Evolutionary conservation across 2,329 filamentous ascomycete species (phyloP), one percentile per base, ranked within the genome.

Genomic region (Venturia nashicola): DNA sequence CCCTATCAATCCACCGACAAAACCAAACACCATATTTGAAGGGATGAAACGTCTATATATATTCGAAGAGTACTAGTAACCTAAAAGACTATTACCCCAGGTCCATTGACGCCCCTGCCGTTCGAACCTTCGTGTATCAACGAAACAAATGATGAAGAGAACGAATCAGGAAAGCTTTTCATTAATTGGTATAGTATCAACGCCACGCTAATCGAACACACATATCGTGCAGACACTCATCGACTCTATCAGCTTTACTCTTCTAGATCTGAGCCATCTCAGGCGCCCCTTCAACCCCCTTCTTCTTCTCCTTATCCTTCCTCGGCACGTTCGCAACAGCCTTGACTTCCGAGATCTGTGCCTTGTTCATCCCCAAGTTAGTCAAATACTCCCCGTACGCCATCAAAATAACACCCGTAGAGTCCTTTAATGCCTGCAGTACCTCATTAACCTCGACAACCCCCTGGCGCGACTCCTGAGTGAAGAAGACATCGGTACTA

Each of bases 371-470:
- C 57, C 87, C 83, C 68, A 96, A 77, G 66, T 90, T 86, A 43
- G 78, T 77, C 67, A 87, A 82, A 73, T 91, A 97, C 65, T 84
- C 83, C 65, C 86, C 88, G 75, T 96, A 97, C 27, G 82, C 84
- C 12, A 76, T 72, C 43, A 97, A 69, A 5, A 97, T 78, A 64
- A 85, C 82, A 51, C 78, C 77, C 57, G 97, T 77, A 0, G 86
- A 86, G 3, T 77, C 78, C 71, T 83, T 87, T 68, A 97, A 72
- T 18, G 84, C 83, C 18, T 80, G 76, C 55, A 90, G 68, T 12
- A 96, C 79, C 48, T 83, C 79, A 23, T 92, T 85, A n/a, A 95
- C 86, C 69, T 93, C 89, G 0, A 76, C 74, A 1, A 83, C 75
- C 5, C 73, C 74, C 59, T 76, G 75, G 27, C 76, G 74, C 46